Evolutionary conservation across 306 rosid species (phyloP).

Genomic region (Astragalus glycyphyllos): DNA sequence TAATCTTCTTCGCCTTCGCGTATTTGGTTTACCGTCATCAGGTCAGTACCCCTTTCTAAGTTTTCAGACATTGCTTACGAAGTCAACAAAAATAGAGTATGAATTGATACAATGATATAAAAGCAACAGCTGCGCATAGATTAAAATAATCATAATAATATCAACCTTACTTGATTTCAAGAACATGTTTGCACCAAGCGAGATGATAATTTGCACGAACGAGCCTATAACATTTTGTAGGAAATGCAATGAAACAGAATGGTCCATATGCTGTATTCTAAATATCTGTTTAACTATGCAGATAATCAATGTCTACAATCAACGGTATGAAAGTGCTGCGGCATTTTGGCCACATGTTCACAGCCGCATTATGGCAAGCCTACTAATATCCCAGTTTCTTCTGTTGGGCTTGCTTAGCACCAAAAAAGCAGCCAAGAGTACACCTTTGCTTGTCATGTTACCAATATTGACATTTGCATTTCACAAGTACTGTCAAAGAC

Average conservation of each 20-base stretch:
- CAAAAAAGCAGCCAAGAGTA: constrained; percentile 90
- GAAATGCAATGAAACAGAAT: constrained; percentile 16
- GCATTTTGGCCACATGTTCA: constrained; percentile 99
- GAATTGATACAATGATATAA: no score
- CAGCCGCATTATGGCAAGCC: constrained; percentile 90
- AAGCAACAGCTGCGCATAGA: no score
- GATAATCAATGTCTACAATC: constrained; percentile 95
- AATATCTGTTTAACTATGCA: constrained; percentile 49
- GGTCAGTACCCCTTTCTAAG: constrained; percentile 55
- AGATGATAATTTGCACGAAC: constrained; percentile 10
- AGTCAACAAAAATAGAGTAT: no score
- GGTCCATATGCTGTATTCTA: background rate
- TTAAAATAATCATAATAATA: no score
- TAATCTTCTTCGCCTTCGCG: constrained; percentile 92
- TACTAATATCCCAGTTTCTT: constrained; percentile 90
- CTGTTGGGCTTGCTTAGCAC: constrained; percentile 93
- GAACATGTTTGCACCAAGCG: background rate
- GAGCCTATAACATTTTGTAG: background rate
- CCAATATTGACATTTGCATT: constrained; percentile 81
- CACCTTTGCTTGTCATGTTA: constrained; percentile 79
- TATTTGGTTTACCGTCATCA: constrained; percentile 98
- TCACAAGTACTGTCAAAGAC: constrained; percentile 84
- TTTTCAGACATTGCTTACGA: background rate
- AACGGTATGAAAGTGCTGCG: constrained; percentile 92
- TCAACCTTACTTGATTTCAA: no score